A percentile compares a stretch with the other conserved stretches of the same genome.
These are phyloP conservation scores for Pinguiococcus pyrenoidosus DNA, from an alignment of 108 stramenopile species.

Conservation along the genomic window DNA sequence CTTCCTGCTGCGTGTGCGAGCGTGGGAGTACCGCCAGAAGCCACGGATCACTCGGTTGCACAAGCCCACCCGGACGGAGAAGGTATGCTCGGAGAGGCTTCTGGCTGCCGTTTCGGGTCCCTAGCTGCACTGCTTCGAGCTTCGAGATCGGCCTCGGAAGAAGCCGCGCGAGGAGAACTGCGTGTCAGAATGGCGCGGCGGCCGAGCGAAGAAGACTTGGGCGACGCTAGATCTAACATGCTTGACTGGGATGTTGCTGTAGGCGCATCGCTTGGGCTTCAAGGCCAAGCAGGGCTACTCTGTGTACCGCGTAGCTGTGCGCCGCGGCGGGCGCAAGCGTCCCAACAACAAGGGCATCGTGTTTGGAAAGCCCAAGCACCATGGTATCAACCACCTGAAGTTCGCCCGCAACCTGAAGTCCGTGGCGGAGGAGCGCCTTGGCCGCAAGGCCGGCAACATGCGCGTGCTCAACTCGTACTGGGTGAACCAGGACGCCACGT, in stretches of 20 bases:
- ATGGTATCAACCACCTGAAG: constrained; percentile 99
- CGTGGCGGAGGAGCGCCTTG: constrained; percentile 97
- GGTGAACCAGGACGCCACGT: constrained; percentile 99
- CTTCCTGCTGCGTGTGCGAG: constrained; percentile 98
- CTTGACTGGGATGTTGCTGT: too few species aligned
- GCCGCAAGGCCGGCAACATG: constrained; percentile 84
- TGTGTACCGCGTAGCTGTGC: constrained; percentile 93
- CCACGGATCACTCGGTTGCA: constrained; percentile 73
- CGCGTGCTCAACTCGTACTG: constrained; percentile 99
- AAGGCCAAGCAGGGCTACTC: constrained; percentile 99
- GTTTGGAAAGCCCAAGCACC: constrained; percentile 99
- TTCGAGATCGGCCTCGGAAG: too few species aligned
- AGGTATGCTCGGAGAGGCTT: too few species aligned
- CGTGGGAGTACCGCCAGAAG: constrained; percentile 99
- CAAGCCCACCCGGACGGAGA: constrained; percentile 95
- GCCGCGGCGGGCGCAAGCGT: constrained; percentile 98
- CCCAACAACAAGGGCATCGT: constrained; percentile 99
- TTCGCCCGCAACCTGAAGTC: constrained; percentile 90
- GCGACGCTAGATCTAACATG: too few species aligned
- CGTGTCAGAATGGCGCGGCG: too few species aligned
- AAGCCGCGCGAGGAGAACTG: too few species aligned
- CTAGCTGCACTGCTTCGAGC: too few species aligned
- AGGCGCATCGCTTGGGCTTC: constrained; percentile 98
- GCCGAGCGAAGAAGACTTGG: too few species aligned
- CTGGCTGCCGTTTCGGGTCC: too few species aligned